Base-by-base conservation (phyloP, 441 rosid genomes). In the Kokia cookei region DNA sequence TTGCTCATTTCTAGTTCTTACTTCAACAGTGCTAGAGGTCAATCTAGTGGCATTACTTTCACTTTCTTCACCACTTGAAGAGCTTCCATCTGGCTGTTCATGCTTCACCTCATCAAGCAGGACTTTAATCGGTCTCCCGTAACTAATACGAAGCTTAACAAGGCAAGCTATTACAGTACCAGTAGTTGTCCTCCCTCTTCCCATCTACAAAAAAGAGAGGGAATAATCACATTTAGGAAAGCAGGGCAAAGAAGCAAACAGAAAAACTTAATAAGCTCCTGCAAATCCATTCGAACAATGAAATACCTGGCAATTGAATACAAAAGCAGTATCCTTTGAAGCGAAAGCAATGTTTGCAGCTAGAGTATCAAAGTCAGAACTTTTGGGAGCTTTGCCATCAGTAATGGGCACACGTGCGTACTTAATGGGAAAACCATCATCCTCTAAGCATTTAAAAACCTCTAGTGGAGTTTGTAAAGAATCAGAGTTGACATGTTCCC, bases 131-230 rank as follows among this genome's bases (percentile, higher is more conserved):
- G 98, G 99, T 80, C 95, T 89, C 69, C 98, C 98, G 77, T 84
- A 80, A 81, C 87, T 92, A 24, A 96, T 88, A 68, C 98, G 89
- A 76, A 91, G 97, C 84, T 94, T 91, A 76, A 96, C 85, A 82
- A 96, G 98, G 85, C 99, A 96, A 53, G 98, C 98, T 82, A 96
- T 96, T 60, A 96, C 99, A 65, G 99, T 93, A 72, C 99, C 99
- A 59, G 98, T 93, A 42, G 99, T 96, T 17, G 99, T 96, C 86
- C 99, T 94, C 82, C 99, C 99, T 86, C 92, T 94, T 77, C 99
- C 99, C 98, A 96, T 96, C 99, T 96, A 86, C 61, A 71, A 78
- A 72, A 72, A 48, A 57, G 58, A 37, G 73, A 65, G 76, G 42
- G 69, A 65, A 75, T 69, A 84, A 42, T 73, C 57, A 55, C 73